phyloP scores from a whole-genome alignment of 257 asterid genomes.

The Echites panduratus region DNA sequence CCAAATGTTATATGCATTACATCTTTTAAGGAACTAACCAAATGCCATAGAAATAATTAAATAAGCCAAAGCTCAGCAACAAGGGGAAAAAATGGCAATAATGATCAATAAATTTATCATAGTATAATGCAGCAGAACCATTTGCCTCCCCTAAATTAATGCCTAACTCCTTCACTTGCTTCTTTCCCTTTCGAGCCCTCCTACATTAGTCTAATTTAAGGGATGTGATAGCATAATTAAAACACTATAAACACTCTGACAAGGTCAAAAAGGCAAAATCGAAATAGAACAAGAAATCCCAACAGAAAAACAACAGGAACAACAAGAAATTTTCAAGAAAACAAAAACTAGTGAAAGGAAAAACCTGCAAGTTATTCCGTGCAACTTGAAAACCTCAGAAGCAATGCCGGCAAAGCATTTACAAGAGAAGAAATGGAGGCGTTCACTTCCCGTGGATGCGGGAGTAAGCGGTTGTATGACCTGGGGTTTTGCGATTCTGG shows the following conservation, averaged over 20 bases:
- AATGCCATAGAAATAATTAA: not conserved
- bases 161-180: not conserved
- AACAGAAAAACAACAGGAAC: not conserved
- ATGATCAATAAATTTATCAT: not conserved
- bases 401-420: slow-evolving; percentile 11
- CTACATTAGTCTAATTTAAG: slow-evolving; percentile 1
- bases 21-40: not conserved
- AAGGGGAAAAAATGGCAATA: not conserved
- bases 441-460: slow-evolving; percentile 4
- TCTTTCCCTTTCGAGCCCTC: not conserved
- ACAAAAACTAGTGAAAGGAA: not conserved
- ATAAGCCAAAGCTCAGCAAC: not conserved
- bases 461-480: not conserved
- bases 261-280: not conserved
- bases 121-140: slow-evolving; percentile 5
- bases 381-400: slow-evolving; percentile 12
- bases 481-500: slow-evolving; percentile 22
- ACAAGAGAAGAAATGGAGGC: slow-evolving; percentile 3
- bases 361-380: slow-evolving; percentile 7
- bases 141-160: not conserved
- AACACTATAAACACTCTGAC: not conserved
- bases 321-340: not conserved
- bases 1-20: slow-evolving; percentile 7
- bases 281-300: not conserved
- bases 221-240: not conserved